Evolutionary conservation across 1,284 basidiomycete genomes (phyloP), one percentile per base, ranked within the genome.

Genomic region (Ustilago hordei): DNA sequence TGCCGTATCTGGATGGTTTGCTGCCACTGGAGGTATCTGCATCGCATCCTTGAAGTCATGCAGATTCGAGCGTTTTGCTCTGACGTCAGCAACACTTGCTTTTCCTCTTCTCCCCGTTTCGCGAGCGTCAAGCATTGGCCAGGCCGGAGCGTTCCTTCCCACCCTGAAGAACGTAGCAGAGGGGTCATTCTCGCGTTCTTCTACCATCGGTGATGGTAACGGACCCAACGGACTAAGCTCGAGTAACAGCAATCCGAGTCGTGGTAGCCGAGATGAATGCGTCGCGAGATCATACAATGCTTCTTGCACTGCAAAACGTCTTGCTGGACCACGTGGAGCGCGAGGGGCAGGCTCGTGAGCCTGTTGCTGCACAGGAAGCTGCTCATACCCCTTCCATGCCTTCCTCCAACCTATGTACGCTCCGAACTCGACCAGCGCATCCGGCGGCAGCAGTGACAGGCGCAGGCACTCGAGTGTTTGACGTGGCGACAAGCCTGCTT

Each of bases 221-320:
- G 67, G 55, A 2, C 57, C 60, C 39, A 75, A 48, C 15, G 73
- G 60, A 41, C 61, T 69, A 19, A 75, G 57, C 50, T 75, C 73
- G 13, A 75, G 61, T 55, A 71, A 23, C 36, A 75, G 19, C 31
- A 71, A 48, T 48, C 65, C 38, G 35, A 75, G 50, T 31, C 59
- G 39, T 4, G 64, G 55, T 34, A 75, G 55, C n/a, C 60, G 55
- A n/a, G 60, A 54, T n/a, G 68, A 67, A 36, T 67, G 64, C 1
- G 43, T 38, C 2, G 64, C 68, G 0, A 75, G 62, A 31, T 70
- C 64, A 52, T 75, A 71, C 12, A 75, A 52, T 13, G 73, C 73
- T 50, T 75, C 68, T 31, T 75, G 73, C 2, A 69, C 73, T 0
- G 73, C 73, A 13, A 75, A 75, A 9, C 73, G 38, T 50, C 73